A percentile compares a stretch with the other conserved stretches of the same genome.
Conservation (phyloP, 192 early-diverging fungal genomes). For the Dissophora ornata region DNA sequence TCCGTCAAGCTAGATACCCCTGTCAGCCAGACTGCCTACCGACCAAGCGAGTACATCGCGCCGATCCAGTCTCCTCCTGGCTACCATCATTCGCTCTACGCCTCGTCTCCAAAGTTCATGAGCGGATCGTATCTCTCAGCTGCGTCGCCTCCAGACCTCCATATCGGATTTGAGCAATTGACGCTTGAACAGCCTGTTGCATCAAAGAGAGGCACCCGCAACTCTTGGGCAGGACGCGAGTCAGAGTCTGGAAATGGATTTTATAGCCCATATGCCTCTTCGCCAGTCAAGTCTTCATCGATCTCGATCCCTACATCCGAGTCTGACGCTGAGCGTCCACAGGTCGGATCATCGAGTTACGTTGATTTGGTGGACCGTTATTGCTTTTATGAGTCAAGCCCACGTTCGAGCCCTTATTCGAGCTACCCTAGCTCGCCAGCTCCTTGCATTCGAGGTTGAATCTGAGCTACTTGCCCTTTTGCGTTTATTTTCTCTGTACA, state of each 20-base stretch:
- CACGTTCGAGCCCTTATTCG: slow-evolving; percentile 33
- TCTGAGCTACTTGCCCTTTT: not conserved
- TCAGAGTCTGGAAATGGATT: not conserved
- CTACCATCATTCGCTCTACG: slow-evolving; percentile 45
- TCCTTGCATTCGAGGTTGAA: slow-evolving; percentile 42
- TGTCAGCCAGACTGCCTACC: slow-evolving; percentile 33
- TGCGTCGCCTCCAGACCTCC: slow-evolving; percentile 41
- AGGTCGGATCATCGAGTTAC: slow-evolving; percentile 61
- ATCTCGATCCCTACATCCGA: slow-evolving; percentile 45
- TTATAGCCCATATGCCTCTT: slow-evolving; percentile 6
- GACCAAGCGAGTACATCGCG: slow-evolving; percentile 52
- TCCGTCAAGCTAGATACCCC: not conserved
- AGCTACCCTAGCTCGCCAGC: slow-evolving; percentile 52
- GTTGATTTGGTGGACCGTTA: slow-evolving; percentile 65
- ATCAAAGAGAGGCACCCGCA: slow-evolving; percentile 4
- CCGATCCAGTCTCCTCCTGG: slow-evolving; percentile 41
- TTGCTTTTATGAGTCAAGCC: slow-evolving; percentile 63
- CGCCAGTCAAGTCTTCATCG: slow-evolving; percentile 20
- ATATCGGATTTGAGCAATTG: slow-evolving; percentile 36
- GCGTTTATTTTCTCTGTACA: slow-evolving; percentile 8
- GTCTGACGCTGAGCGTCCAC: slow-evolving; percentile 28
- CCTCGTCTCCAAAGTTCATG: slow-evolving; percentile 47
- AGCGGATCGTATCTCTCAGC: slow-evolving; percentile 23
- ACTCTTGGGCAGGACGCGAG: slow-evolving; percentile 25
- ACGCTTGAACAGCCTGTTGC: slow-evolving; percentile 10